phyloP scores from a whole-genome alignment of 2,329 filamentous ascomycete species.

The Sarocladium brachiariae region DNA sequence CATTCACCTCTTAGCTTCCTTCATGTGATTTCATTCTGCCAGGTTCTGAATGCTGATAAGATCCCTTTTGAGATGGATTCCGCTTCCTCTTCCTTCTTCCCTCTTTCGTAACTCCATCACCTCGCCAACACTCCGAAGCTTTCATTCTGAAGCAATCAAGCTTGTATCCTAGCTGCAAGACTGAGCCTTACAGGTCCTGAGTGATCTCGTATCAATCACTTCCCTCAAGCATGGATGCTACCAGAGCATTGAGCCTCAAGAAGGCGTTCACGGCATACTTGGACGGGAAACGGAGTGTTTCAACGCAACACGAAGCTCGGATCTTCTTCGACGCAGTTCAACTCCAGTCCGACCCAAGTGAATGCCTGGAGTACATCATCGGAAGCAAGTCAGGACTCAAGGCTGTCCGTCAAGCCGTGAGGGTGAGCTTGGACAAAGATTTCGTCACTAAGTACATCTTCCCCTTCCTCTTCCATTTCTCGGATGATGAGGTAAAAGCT shows the following conservation, averaged over 20 bases:
- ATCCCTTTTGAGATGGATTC: too few species aligned
- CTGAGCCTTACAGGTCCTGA: too few species aligned
- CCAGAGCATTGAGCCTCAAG: background rate
- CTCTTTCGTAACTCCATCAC: too few species aligned
- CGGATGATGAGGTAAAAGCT: conserved; percentile 36
- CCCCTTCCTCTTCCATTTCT: conserved; percentile 31
- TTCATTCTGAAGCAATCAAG: background rate
- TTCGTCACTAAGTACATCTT: conserved; percentile 27
- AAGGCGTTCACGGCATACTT: background rate
- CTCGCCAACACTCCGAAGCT: too few species aligned
- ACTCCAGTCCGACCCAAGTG: conserved; percentile 13
- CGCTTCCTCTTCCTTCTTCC: too few species aligned
- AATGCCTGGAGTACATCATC: conserved; percentile 22
- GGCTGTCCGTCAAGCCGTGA: conserved; percentile 20
- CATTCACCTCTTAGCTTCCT: too few species aligned
- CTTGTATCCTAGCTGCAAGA: background rate
- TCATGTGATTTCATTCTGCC: too few species aligned
- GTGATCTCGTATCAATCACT: background rate
- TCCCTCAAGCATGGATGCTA: background rate
- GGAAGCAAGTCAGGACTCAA: conserved; percentile 16
- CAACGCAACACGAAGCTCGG: conserved; percentile 15
- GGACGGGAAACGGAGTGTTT: background rate
- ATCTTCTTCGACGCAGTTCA: conserved; percentile 22
- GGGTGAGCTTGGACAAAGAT: conserved; percentile 15
- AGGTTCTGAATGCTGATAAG: too few species aligned